These are phyloP conservation scores for Phenoliferia sp. DNA, from an alignment of 1,284 basidiomycete species.

Conservation along the genomic window DNA sequence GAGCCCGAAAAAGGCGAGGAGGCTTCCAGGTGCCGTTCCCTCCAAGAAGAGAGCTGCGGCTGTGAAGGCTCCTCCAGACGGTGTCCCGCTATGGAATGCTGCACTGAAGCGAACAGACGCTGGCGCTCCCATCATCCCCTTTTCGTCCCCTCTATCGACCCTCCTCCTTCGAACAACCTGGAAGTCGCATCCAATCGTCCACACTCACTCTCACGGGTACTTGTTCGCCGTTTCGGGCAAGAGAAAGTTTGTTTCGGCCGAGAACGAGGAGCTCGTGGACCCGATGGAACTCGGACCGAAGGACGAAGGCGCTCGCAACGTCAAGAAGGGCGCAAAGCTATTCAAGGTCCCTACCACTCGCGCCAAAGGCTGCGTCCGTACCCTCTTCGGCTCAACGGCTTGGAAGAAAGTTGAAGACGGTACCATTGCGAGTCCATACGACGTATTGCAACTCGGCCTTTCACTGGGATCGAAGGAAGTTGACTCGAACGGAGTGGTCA, in stretches of 20 bases:
- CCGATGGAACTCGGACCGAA: conserved; percentile 16
- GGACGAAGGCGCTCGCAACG: conserved; percentile 11
- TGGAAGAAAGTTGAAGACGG: conserved; percentile 20
- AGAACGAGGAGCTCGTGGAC: conserved; percentile 35
- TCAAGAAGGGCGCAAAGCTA: conserved; percentile 14
- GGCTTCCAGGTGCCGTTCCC: conserved; percentile 18
- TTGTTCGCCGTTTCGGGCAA: conserved; percentile 26
- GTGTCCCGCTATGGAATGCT: neutral
- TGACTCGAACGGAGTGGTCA: neutral
- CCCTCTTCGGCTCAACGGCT: conserved; percentile 7
- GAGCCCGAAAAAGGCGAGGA: conserved; percentile 65
- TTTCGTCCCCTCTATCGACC: conserved; percentile 27
- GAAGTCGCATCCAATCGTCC: conserved; percentile 30
- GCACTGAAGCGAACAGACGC: conserved; percentile 16
- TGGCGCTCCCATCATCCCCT: conserved; percentile 13
- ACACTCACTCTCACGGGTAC: conserved; percentile 34
- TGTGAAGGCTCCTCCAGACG: neutral
- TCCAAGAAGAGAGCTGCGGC: neutral
- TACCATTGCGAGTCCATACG: conserved; percentile 17
- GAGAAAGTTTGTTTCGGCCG: conserved; percentile 25
- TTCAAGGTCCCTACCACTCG: conserved; percentile 3
- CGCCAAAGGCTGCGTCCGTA: neutral
- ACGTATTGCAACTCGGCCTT: neutral
- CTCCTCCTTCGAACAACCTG: conserved; percentile 33
- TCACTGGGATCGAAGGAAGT: neutral